These are phyloP conservation scores for Exserohilum turcica DNA, from an alignment of 2,329 filamentous ascomycete genomes.

Conservation along the genomic window DNA sequence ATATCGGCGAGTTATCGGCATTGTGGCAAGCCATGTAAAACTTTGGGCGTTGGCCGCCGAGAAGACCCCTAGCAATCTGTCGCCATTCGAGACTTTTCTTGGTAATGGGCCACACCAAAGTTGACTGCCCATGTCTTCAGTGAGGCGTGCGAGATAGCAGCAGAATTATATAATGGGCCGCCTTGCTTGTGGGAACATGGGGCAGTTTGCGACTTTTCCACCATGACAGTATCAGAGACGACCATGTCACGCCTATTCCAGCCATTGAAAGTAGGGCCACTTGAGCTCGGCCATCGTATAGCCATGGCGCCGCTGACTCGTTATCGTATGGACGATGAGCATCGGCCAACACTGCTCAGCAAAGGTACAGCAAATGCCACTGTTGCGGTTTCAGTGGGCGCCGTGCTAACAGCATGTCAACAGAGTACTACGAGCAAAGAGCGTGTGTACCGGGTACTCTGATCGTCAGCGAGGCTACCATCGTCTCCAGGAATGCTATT, in stretches of 20 bases:
- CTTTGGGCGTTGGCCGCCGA: conserved; percentile 5
- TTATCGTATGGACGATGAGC: conserved; percentile 51
- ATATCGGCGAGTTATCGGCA: conserved; percentile 6
- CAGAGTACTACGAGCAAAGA: conserved; percentile 59
- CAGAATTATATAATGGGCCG: background rate
- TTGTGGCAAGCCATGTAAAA: background rate
- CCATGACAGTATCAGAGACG: background rate
- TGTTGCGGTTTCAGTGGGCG: background rate
- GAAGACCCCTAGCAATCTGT: background rate
- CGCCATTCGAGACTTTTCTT: background rate
- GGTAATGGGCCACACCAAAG: conserved; percentile 1
- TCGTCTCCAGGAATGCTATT: conserved; percentile 53
- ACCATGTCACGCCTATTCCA: conserved; percentile 39
- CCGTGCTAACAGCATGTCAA: background rate
- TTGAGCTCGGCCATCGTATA: conserved; percentile 38
- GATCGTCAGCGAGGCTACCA: conserved; percentile 62
- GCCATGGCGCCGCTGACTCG: conserved; percentile 46
- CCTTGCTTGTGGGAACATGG: background rate
- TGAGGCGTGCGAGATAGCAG: background rate
- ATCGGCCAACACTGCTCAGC: conserved; percentile 45
- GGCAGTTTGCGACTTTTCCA: background rate
- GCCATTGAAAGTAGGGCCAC: conserved; percentile 38
- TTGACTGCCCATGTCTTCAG: background rate
- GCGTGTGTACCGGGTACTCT: conserved; percentile 58
- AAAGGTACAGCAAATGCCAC: conserved; percentile 3